phyloP scores from a whole-genome alignment of 1,284 basidiomycete genomes.

The Ceratobasidium sp. region DNA sequence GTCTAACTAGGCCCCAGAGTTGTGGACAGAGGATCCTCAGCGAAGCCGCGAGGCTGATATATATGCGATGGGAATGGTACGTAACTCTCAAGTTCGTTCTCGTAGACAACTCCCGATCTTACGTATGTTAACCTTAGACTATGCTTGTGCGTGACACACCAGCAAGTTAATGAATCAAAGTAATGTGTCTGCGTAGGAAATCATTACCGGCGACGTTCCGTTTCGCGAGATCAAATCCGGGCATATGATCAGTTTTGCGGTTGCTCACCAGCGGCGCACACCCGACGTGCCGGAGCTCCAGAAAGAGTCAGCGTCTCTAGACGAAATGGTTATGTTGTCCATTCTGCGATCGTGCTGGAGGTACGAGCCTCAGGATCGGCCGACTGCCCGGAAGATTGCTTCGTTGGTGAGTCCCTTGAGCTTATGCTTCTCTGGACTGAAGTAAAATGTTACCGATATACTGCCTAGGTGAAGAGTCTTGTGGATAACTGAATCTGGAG shows the following conservation, averaged over 20 bases:
- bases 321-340: background rate
- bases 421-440: too few species aligned
- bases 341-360: background rate
- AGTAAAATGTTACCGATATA: too few species aligned
- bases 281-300: background rate
- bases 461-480: too few species aligned
- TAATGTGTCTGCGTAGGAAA: background rate
- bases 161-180: too few species aligned
- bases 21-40: background rate
- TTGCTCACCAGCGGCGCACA: background rate
- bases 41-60: background rate
- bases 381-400: background rate
- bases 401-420: background rate
- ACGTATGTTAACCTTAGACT: background rate
- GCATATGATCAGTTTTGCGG: background rate
- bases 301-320: background rate
- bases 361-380: background rate
- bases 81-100: background rate
- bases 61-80: background rate
- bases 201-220: background rate
- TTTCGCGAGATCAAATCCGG: background rate
- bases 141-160: conserved; percentile 1
- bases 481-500: too few species aligned
- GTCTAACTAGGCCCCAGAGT: background rate
- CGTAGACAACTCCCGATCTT: too few species aligned